phyloP scores from a whole-genome alignment of 1,139 yeast species.

The Saccharomyces hybrid region DNA sequence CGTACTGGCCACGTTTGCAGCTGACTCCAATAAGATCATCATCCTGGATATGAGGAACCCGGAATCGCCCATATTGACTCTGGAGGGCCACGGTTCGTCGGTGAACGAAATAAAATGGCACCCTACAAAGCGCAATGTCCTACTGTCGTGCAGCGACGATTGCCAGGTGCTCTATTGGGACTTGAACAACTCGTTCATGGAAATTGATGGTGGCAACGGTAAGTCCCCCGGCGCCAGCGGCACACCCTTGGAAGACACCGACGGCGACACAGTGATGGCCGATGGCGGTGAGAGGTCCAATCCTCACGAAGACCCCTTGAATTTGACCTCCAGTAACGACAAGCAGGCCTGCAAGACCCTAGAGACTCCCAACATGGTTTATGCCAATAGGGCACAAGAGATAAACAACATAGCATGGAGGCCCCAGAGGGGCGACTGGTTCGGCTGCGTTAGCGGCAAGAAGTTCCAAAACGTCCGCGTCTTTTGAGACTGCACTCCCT shows the following conservation, averaged over 20 bases:
- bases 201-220: neutral
- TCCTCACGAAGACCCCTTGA: constrained; percentile 11
- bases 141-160: constrained; percentile 81
- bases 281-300: neutral
- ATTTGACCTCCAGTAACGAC: neutral
- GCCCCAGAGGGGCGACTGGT: constrained; percentile 56
- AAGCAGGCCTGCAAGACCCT: neutral
- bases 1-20: constrained; percentile 74
- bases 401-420: constrained; percentile 80
- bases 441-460: constrained; percentile 73
- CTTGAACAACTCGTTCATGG: constrained; percentile 32
- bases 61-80: constrained; percentile 62
- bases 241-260: neutral
- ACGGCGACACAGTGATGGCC: neutral
- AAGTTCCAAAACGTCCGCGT: constrained; percentile 63
- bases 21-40: constrained; percentile 56
- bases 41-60: constrained; percentile 84
- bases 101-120: constrained; percentile 81
- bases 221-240: neutral
- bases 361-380: constrained; percentile 24
- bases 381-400: constrained; percentile 24
- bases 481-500: neutral
- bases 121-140: constrained; percentile 53
- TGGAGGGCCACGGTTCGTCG: constrained; percentile 60
- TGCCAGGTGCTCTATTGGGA: constrained; percentile 90